Evolutionary conservation across 345 rosid genomes (phyloP).

Genomic region (Eucalyptus dawsonii): DNA sequence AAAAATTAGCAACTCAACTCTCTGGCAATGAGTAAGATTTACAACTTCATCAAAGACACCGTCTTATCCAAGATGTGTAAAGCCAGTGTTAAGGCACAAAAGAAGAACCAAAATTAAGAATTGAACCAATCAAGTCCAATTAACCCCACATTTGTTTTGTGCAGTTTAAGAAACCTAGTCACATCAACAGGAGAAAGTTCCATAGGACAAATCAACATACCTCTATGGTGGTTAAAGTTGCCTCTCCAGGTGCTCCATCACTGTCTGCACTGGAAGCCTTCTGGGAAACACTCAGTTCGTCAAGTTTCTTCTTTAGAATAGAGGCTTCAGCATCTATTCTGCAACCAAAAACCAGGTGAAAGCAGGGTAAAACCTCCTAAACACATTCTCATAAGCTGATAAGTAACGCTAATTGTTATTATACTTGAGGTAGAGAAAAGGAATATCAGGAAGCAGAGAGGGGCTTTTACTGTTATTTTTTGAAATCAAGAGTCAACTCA

Average conservation of each 20-base stretch:
- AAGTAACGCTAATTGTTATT: not conserved
- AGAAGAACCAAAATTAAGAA: not conserved
- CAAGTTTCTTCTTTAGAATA: slow-evolving; percentile 54
- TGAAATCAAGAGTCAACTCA: not conserved
- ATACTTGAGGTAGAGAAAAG: not conserved
- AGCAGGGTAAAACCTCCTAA: not conserved
- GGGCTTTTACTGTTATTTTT: not conserved
- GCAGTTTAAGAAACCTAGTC: not conserved
- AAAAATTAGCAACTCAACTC: not conserved
- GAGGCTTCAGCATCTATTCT: slow-evolving; percentile 78
- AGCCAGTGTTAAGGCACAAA: not conserved
- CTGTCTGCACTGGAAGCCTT: slow-evolving; percentile 24
- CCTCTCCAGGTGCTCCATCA: slow-evolving; percentile 28
- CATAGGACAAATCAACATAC: slow-evolving; percentile 11
- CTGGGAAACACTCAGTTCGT: slow-evolving; percentile 19
- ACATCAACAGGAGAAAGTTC: not conserved
- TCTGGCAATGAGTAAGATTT: not conserved
- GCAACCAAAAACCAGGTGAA: slow-evolving; percentile 10
- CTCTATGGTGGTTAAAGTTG: slow-evolving; percentile 46
- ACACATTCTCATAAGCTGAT: not conserved
- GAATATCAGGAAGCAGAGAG: not conserved
- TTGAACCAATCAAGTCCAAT: not conserved
- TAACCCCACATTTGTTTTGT: not conserved
- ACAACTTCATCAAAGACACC: not conserved
- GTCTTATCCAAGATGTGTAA: not conserved